phyloP scores from a whole-genome alignment of 441 rosid species.

The Populus trichocarpa region DNA sequence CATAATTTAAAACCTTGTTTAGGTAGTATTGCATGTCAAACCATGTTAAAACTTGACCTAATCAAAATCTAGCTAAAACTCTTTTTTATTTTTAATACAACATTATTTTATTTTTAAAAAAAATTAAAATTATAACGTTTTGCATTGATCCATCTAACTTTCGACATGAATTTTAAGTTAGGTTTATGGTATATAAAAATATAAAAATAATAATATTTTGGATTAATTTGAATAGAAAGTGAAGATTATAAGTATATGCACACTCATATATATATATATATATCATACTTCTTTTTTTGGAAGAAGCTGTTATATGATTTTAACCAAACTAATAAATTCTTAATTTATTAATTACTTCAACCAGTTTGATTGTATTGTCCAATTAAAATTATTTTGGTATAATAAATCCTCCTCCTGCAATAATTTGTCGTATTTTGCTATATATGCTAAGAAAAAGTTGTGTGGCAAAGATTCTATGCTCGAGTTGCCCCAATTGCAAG shows the following conservation, averaged over 20 bases:
- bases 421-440: background rate
- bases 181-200: no score
- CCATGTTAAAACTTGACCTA: background rate
- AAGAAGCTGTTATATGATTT: background rate
- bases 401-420: background rate
- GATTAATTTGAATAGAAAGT: no score
- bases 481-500: background rate
- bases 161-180: no score
- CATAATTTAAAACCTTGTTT: no score
- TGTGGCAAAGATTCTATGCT: background rate
- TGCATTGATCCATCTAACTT: no score
- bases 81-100: no score
- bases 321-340: background rate
- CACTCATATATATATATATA: no score
- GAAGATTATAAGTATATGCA: no score
- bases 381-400: background rate
- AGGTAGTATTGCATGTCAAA: background rate
- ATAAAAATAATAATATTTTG: no score
- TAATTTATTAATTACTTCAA: background rate
- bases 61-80: background rate
- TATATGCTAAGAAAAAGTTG: background rate
- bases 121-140: no score
- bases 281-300: no score
- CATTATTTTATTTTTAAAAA: no score
- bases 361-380: background rate